A percentile compares a stretch with the other conserved stretches of the same genome.
These are phyloP conservation scores for Remersonia thermophila DNA, from an alignment of 2,329 filamentous ascomycete genomes.

Conservation along the genomic window DNA sequence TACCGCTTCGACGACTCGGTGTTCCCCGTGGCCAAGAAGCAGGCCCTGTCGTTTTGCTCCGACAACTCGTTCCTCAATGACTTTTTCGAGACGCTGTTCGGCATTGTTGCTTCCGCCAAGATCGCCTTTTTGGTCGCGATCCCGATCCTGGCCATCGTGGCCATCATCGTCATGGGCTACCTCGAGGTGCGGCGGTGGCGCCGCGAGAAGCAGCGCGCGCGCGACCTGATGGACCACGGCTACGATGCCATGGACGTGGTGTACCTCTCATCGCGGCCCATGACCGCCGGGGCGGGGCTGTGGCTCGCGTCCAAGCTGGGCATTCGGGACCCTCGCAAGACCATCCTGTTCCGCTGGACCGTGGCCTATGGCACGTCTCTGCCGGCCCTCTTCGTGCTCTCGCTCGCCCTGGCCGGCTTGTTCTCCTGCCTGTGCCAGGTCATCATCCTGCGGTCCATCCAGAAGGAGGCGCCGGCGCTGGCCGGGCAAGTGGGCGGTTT, in stretches of 20 bases:
- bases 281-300: slow-evolving; percentile 61
- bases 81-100: slow-evolving; percentile 66
- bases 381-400: slow-evolving; percentile 74
- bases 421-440: slow-evolving; percentile 75
- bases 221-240: slow-evolving; percentile 50
- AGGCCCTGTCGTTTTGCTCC: slow-evolving; percentile 77
- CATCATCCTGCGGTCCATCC: slow-evolving; percentile 59
- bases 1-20: slow-evolving; percentile 68
- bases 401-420: slow-evolving; percentile 69
- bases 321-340: slow-evolving; percentile 36
- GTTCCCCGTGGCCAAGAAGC: slow-evolving; percentile 75
- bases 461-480: slow-evolving; percentile 65
- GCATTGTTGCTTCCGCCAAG: slow-evolving; percentile 54
- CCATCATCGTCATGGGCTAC: slow-evolving; percentile 67
- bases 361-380: slow-evolving; percentile 79
- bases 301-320: slow-evolving; percentile 50
- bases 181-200: slow-evolving; percentile 69
- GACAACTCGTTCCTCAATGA: slow-evolving; percentile 67
- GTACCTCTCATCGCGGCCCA: slow-evolving; percentile 74
- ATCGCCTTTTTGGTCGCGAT: slow-evolving; percentile 69
- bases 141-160: slow-evolving; percentile 56
- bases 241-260: slow-evolving; percentile 78
- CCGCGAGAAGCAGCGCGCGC: slow-evolving; percentile 56
- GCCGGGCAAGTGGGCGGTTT: slow-evolving; percentile 66
- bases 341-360: slow-evolving; percentile 69